phyloP scores from a whole-genome alignment of 352 stramenopile species.

The Phytophthora colocasiae region DNA sequence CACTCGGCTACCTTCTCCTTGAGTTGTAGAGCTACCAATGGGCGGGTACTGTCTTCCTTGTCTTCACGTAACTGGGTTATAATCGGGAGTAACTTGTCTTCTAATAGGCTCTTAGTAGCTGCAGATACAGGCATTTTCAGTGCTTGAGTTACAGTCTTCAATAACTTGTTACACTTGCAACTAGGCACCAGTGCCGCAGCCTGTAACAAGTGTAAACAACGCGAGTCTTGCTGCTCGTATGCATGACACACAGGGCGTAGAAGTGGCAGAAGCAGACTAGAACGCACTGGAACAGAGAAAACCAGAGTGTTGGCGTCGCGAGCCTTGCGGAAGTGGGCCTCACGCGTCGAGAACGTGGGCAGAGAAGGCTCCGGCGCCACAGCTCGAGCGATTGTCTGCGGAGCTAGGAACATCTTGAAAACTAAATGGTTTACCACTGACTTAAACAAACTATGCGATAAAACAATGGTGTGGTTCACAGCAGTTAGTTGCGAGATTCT shows the following conservation, averaged over 20 bases:
- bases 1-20: conserved; percentile 79
- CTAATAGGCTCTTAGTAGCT: conserved; percentile 41
- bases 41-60: conserved; percentile 13
- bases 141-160: conserved; percentile 53
- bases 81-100: conserved; percentile 39
- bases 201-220: conserved; percentile 79
- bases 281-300: conserved; percentile 56
- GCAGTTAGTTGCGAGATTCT: too few relatives aligned
- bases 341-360: conserved; percentile 59
- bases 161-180: conserved; percentile 58
- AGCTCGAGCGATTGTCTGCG: conserved; percentile 7
- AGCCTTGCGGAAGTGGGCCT: conserved; percentile 60
- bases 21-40: conserved; percentile 60
- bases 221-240: conserved; percentile 70
- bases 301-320: conserved; percentile 62
- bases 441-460: background rate
- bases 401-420: conserved; percentile 28
- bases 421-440: background rate
- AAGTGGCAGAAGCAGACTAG: conserved; percentile 69
- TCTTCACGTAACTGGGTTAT: conserved; percentile 21
- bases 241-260: conserved; percentile 47
- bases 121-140: conserved; percentile 54
- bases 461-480: too few relatives aligned
- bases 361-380: conserved; percentile 29
- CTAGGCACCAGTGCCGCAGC: conserved; percentile 68